These are phyloP conservation scores for Taxillus chinensis DNA, from an alignment of 164 flowering plant genomes.

Conservation along the genomic window DNA sequence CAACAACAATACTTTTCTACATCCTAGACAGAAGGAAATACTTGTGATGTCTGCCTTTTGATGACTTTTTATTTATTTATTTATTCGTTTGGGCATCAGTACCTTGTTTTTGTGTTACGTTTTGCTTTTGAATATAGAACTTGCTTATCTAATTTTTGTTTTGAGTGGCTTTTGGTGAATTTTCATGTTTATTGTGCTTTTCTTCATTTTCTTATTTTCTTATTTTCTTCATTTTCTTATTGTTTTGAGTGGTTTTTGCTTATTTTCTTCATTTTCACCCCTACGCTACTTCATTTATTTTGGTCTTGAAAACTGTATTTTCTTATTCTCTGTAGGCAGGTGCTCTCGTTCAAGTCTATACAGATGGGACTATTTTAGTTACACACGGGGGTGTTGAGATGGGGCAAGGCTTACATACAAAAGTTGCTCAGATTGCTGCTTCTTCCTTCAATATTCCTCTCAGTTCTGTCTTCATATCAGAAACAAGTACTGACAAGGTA, in stretches of 20 bases:
- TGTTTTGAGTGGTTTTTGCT: not conserved
- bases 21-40: too few relatives aligned
- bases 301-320: not conserved
- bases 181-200: too few relatives aligned
- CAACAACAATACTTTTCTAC: too few relatives aligned
- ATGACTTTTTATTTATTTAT: too few relatives aligned
- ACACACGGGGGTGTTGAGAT: constrained; percentile 99
- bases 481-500: constrained; percentile 99
- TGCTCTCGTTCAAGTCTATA: constrained; percentile 94
- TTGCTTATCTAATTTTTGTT: too few relatives aligned
- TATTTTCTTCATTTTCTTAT: too few relatives aligned
- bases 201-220: too few relatives aligned
- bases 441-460: constrained; percentile 86
- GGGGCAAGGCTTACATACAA: constrained; percentile 99
- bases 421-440: constrained; percentile 95
- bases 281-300: not conserved
- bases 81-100: too few relatives aligned
- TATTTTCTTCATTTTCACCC: not conserved
- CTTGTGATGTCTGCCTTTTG: too few relatives aligned
- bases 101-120: too few relatives aligned
- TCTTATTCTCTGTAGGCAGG: constrained; percentile 57
- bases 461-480: constrained; percentile 86
- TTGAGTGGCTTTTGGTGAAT: too few relatives aligned
- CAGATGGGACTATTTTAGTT: constrained; percentile 94
- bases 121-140: too few relatives aligned